Base-by-base conservation (phyloP, 2,329 filamentous ascomycete genomes). In the Cyclaneusma minus region DNA sequence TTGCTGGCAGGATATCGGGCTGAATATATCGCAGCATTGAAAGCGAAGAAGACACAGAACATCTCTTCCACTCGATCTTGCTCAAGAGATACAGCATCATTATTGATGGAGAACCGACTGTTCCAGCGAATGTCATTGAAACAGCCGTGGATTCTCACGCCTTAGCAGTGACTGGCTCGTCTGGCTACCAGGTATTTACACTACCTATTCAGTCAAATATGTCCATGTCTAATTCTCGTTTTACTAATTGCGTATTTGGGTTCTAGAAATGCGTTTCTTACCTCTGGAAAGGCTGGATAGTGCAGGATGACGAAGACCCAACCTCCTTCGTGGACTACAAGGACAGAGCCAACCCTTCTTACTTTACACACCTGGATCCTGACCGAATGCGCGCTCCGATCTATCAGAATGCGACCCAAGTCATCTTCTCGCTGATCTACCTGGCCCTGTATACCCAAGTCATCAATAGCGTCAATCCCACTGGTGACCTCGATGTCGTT, bases 201-300 rank as follows among this genome's bases (percentile, higher is more conserved):
- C 23, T 12, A 28, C 13, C 6, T 13, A 10, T 14, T 16, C 16
- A 15, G n/a, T n/a, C n/a, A n/a, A 8, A 16, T 9, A n/a, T 26
- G n/a, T n/a, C n/a, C n/a, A n/a, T n/a, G n/a, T n/a, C n/a, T n/a
- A n/a, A n/a, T n/a, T 13, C 9, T 8, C 12, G 17, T 9, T 10
- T 2, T n/a, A 8, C 23, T n/a, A n/a, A n/a, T n/a, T 25, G n/a
- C n/a, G n/a, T 11, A 21, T 22, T 27, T 20, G 13, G 13, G 22
- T 13, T 4, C 18, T 22, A 45, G 39, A 93, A 91, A 55, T 95
- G 87, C 47, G 83, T 95, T 43, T 70, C 65, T 35, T 83, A 91
- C 45, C 71, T 98, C 6, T 98, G 89, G 89, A 71, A 73, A 34
- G 89, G 89, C 13, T 98, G 89, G 89, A 61, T 95, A 6, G 74